Conservation (phyloP, 1,139 yeast genomes). For the Zygoascus sp. region DNA sequence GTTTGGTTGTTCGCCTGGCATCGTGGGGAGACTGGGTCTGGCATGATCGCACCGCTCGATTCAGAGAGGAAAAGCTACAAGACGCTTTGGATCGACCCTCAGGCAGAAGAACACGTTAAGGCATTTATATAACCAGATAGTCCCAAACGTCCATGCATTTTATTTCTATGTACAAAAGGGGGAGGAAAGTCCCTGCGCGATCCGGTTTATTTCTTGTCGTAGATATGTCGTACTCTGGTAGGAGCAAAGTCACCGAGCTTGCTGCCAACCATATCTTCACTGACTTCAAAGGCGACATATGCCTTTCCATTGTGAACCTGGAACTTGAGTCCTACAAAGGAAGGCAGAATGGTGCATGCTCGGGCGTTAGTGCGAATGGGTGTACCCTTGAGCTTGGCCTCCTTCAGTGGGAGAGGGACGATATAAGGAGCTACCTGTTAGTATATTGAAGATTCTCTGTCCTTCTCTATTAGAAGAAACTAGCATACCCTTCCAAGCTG, state of each 20-base stretch:
- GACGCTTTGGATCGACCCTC: slow-evolving; percentile 37
- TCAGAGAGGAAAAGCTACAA: slow-evolving; percentile 68
- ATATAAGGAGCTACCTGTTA: slow-evolving; percentile 70
- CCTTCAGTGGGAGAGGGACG: slow-evolving; percentile 85
- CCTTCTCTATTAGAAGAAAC: slow-evolving; percentile 19
- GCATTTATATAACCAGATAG: too few species aligned
- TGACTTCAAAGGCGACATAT: slow-evolving; percentile 79
- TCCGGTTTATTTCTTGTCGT: slow-evolving; percentile 44
- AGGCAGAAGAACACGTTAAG: slow-evolving; percentile 12
- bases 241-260: slow-evolving; percentile 95
- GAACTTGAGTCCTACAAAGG: slow-evolving; percentile 88
- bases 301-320: slow-evolving; percentile 96
- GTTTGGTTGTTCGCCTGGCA: slow-evolving; percentile 67
- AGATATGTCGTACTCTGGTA: slow-evolving; percentile 81
- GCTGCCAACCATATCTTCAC: slow-evolving; percentile 97
- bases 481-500: slow-evolving; percentile 67
- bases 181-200: neutral
- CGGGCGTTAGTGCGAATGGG: slow-evolving; percentile 95
- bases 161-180: slow-evolving; percentile 5
- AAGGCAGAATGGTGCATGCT: slow-evolving; percentile 89
- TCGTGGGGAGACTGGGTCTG: slow-evolving; percentile 91
- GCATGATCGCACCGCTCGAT: slow-evolving; percentile 73
- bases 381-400: slow-evolving; percentile 72
- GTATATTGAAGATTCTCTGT: neutral
- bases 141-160: neutral